Evolutionary conservation across 1,139 yeast species (phyloP).

Genomic region (Yamadazyma siamensis): DNA sequence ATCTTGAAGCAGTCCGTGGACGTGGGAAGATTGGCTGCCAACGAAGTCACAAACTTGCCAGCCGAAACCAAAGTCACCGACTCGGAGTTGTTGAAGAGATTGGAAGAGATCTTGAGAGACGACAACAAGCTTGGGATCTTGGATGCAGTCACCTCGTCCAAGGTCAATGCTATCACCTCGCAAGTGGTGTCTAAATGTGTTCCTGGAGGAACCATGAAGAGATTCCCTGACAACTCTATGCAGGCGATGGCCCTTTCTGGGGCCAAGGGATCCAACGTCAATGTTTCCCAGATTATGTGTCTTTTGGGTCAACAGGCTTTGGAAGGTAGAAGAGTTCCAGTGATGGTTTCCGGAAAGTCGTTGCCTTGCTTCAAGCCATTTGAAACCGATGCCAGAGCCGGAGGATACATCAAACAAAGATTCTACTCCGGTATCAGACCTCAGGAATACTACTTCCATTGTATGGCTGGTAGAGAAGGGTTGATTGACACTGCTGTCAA

Average conservation of each 20-base stretch:
- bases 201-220: constrained; percentile 93
- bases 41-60: constrained; percentile 87
- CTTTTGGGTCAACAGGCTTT: constrained; percentile 97
- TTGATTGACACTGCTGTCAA: constrained; percentile 98
- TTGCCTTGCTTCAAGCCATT: constrained; percentile 94
- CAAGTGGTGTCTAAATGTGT: constrained; percentile 92
- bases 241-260: constrained; percentile 99
- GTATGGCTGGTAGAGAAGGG: constrained; percentile 99
- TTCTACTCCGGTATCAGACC: constrained; percentile 98
- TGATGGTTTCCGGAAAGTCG: constrained; percentile 98
- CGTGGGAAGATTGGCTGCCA: constrained; percentile 87
- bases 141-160: constrained; percentile 94
- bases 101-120: constrained; percentile 94
- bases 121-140: constrained; percentile 87
- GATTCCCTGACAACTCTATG: constrained; percentile 95
- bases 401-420: constrained; percentile 96
- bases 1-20: constrained; percentile 74
- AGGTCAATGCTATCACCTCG: constrained; percentile 88
- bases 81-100: constrained; percentile 77
- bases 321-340: constrained; percentile 99
- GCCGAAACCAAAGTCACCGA: constrained; percentile 53
- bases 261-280: constrained; percentile 98
- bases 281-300: constrained; percentile 99
- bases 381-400: constrained; percentile 97
- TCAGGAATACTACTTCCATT: constrained; percentile 99